Base-by-base conservation (phyloP, 495 filamentous ascomycete genomes). In the Aspergillus cavernicola region DNA sequence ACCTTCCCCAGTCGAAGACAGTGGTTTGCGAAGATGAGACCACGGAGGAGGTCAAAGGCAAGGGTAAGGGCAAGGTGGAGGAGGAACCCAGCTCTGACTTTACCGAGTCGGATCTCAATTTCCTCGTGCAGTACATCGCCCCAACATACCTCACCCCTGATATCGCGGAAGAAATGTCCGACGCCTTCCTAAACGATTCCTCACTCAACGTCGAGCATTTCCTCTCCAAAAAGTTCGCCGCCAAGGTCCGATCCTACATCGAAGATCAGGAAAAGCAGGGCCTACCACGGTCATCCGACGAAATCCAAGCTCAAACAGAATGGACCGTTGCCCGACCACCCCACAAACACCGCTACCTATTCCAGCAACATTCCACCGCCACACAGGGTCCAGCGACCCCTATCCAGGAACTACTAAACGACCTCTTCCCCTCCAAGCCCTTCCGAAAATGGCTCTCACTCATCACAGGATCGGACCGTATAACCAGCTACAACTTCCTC, bases 141-240 rank as follows among this genome's bases (percentile, higher is more conserved):
- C 91, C 93, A 0, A 88, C 84, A 2, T 97, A 96, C 62, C 80
- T 99, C n/a, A 95, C 89, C 0, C 93, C 93, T 1, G 90, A 96
- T 64, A 96, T 91, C 16, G 80, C 96, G 19, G 88, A 95, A 46
- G 79, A 89, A 52, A 79, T 97, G 55, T 78, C 80, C 9, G 85
- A 87, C 16, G 80, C 85, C 18, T 97, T 99, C 66, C 70, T 79
- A 28, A 88, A 89, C 47, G 79, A 93, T 54, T 93, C 86, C 9
- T 92, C 86, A 51, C 83, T 97, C 28, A 86, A 84, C 7, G 75
- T 97, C 9, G 80, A 88, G 22, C 74, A 78, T 7, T 87, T 99
- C 60, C 73, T 99, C 3, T 85, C 82, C 28, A 77, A 82, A 24
- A 90, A 86, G 55, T 97, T 91, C 66, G 79, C 84, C 9, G 75